phyloP scores from a whole-genome alignment of 2,329 filamentous ascomycete genomes.

The Hymenoscyphus fraxineus region DNA sequence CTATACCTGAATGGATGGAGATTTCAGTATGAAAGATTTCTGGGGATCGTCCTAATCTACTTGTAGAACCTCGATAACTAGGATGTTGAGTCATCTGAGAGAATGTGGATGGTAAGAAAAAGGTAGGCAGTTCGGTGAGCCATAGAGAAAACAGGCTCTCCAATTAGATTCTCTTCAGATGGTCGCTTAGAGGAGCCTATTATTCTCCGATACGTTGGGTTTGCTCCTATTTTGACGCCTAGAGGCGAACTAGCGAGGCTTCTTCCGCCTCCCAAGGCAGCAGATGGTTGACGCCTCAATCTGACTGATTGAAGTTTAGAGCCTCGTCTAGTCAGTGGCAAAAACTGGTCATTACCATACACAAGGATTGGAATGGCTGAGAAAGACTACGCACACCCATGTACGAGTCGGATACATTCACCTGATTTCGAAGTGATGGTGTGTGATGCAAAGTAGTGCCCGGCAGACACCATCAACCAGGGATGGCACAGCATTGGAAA shows the following conservation, averaged over 20 bases:
- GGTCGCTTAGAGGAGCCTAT: no score
- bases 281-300: neutral
- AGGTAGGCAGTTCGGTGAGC: neutral
- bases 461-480: neutral
- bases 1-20: neutral
- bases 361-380: neutral
- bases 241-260: neutral
- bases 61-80: constrained; percentile 10
- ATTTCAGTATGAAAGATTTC: neutral
- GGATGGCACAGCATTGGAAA: neutral
- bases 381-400: neutral
- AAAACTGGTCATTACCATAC: neutral
- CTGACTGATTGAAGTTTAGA: neutral
- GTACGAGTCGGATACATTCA: neutral
- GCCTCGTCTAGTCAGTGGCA: neutral
- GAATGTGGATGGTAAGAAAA: neutral
- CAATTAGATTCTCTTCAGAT: no score
- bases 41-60: constrained; percentile 11
- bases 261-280: neutral
- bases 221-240: neutral
- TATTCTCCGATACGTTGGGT: neutral
- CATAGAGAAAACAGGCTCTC: neutral
- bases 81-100: constrained; percentile 5
- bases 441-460: neutral
- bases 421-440: neutral